A percentile compares a stretch with the other conserved stretches of the same genome.
Conservation (phyloP, 768 basidiomycete species). For the Serpula lacrymans region DNA sequence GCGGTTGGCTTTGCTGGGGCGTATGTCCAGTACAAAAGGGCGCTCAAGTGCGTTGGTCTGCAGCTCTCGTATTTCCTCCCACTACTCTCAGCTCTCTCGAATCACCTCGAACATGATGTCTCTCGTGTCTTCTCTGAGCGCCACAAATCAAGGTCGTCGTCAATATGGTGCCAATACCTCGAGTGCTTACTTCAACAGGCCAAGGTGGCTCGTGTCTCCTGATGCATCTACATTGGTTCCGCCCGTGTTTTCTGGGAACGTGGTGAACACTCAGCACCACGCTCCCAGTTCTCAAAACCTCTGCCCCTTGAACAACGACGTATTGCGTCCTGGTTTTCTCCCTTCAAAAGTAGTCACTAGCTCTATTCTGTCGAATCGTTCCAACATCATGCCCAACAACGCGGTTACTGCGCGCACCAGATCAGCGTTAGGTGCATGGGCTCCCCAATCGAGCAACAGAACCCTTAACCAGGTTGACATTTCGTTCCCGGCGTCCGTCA, state of each 20-base stretch:
- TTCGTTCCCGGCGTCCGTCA: no score
- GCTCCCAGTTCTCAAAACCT: neutral
- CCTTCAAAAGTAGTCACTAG: no score
- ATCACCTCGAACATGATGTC: slow-evolving; percentile 8
- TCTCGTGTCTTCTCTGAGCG: slow-evolving; percentile 2
- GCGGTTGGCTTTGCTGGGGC: slow-evolving; percentile 6
- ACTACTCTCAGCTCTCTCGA: neutral
- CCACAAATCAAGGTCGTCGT: slow-evolving; percentile 5
- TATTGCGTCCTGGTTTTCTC: no score
- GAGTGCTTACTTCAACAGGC: slow-evolving; percentile 5
- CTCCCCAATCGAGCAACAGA: no score
- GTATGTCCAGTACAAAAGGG: slow-evolving; percentile 17
- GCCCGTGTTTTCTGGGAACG: slow-evolving; percentile 7
- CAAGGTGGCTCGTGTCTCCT: slow-evolving; percentile 10
- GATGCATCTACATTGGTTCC: slow-evolving; percentile 6
- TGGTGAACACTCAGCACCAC: slow-evolving; percentile 5
- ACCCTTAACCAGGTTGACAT: no score
- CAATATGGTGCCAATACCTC: slow-evolving; percentile 1
- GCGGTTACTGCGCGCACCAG: no score
- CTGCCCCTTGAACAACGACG: neutral
- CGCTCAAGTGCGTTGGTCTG: neutral
- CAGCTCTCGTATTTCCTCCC: slow-evolving; percentile 1
- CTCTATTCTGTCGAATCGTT: no score
- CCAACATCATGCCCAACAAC: no score
- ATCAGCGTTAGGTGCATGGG: no score